Conservation (phyloP, 1,284 basidiomycete species). For the Ceratorhiza oryzae-sativae region DNA sequence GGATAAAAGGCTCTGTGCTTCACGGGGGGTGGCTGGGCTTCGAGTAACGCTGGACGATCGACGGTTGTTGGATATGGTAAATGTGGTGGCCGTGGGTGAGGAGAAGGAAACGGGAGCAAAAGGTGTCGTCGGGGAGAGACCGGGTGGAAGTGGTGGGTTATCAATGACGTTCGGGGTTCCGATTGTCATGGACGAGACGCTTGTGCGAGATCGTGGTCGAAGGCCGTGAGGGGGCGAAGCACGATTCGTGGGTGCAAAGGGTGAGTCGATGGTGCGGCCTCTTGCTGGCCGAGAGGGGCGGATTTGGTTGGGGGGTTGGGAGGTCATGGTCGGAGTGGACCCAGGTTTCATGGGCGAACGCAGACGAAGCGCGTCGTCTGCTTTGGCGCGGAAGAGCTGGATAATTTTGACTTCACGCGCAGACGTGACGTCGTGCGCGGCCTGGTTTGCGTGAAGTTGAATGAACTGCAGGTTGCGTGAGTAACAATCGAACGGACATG, state of each 20-base stretch:
- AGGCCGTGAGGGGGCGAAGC: neutral
- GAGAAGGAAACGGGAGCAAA: neutral
- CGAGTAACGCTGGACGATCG: conserved; percentile 13
- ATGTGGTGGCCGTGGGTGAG: neutral
- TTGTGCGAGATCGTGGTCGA: neutral
- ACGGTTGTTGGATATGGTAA: neutral
- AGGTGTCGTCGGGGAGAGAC: neutral
- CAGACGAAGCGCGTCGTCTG: conserved; percentile 72
- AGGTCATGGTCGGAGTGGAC: neutral
- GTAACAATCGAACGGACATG: neutral
- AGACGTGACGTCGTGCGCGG: conserved; percentile 13
- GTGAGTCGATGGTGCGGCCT: conserved; percentile 11
- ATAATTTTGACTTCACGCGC: conserved; percentile 47
- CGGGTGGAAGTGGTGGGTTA: conserved; percentile 23
- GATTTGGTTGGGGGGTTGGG: conserved; percentile 17
- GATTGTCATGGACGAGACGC: neutral
- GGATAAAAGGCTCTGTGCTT: conserved; percentile 16
- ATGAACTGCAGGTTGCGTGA: conserved; percentile 5
- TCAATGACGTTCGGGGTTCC: neutral
- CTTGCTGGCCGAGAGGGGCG: neutral
- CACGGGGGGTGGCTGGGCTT: conserved; percentile 17
- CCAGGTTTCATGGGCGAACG: conserved; percentile 11
- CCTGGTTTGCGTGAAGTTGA: conserved; percentile 15
- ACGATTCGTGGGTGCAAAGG: conserved; percentile 2
- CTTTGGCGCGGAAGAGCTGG: conserved; percentile 61